A percentile compares a stretch with the other conserved stretches of the same genome.
Conservation (phyloP, 106 monocot species). For the Acanthochlamys bracteata region DNA sequence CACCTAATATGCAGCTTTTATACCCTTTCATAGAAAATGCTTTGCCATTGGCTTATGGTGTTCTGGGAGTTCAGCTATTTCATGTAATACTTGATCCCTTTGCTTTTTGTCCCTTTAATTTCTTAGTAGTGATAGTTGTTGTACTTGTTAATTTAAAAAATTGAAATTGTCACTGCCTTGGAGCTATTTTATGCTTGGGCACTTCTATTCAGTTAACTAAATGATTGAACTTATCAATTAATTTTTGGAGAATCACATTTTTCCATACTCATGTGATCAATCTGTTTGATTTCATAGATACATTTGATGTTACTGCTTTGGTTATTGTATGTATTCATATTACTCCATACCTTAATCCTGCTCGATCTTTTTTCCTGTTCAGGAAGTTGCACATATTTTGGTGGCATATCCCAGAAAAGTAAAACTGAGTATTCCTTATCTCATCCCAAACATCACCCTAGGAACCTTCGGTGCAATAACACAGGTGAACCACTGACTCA, state of each 20-base stretch:
- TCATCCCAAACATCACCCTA: slow-evolving; percentile 93
- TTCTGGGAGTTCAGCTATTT: slow-evolving; percentile 85
- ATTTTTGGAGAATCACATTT: no score
- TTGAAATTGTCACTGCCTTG: no score
- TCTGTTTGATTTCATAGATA: no score
- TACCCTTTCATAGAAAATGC: slow-evolving; percentile 83
- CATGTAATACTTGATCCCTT: slow-evolving; percentile 48
- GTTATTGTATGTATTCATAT: no score
- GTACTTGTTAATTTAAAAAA: no score
- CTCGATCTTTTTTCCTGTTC: background rate
- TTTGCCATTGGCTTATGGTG: slow-evolving; percentile 90
- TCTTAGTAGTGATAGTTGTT: background rate
- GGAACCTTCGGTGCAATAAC: slow-evolving; percentile 98
- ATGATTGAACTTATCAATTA: no score
- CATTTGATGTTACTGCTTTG: background rate
- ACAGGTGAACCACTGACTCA: slow-evolving; percentile 51
- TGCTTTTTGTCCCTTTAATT: background rate
- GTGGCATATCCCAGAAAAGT: slow-evolving; percentile 88
- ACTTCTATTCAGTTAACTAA: no score
- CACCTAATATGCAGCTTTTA: slow-evolving; percentile 90
- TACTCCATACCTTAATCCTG: no score
- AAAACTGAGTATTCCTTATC: slow-evolving; percentile 77
- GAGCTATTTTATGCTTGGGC: no score
- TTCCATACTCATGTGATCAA: no score
- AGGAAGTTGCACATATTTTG: slow-evolving; percentile 91